A percentile compares a stretch with the other conserved stretches of the same genome.
Conservation (phyloP, 257 asterid genomes). For the Orobanche coerulescens region DNA sequence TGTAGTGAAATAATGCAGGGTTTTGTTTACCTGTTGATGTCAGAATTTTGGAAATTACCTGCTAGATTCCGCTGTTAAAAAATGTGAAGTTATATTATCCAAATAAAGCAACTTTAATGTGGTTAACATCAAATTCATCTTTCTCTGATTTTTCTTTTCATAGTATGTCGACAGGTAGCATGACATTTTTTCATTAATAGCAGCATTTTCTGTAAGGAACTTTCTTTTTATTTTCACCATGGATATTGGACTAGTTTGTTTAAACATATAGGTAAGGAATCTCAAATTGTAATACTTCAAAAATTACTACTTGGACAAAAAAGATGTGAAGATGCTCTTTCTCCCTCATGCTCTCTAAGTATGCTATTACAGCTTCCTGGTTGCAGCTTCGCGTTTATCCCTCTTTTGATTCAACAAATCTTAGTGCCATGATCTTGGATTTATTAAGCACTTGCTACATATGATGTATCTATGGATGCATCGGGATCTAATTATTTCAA, state of each 20-base stretch:
- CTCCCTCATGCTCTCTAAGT: slow-evolving; percentile 4
- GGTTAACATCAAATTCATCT: slow-evolving; percentile 7
- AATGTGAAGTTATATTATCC: not conserved
- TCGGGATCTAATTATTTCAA: not conserved
- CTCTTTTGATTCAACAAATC: no score
- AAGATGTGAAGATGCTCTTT: slow-evolving; percentile 10
- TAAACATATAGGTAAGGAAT: no score
- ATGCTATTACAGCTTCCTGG: no score
- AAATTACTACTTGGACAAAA: slow-evolving; percentile 2
- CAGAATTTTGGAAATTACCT: slow-evolving; percentile 7
- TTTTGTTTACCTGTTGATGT: slow-evolving; percentile 13
- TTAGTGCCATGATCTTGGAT: not conserved
- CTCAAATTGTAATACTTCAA: not conserved
- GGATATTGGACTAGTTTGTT: slow-evolving; percentile 4
- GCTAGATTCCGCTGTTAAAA: slow-evolving; percentile 5
- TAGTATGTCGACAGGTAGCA: not conserved
- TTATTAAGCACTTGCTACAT: not conserved
- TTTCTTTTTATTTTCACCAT: not conserved
- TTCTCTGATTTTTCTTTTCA: slow-evolving; percentile 10
- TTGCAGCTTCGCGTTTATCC: no score
- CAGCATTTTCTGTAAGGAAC: not conserved
- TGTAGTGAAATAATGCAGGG: not conserved
- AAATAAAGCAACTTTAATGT: slow-evolving; percentile 17
- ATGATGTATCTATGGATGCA: not conserved
- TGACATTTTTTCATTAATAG: not conserved